Conservation (phyloP, 768 basidiomycete genomes). For the Inosperma sp. region DNA sequence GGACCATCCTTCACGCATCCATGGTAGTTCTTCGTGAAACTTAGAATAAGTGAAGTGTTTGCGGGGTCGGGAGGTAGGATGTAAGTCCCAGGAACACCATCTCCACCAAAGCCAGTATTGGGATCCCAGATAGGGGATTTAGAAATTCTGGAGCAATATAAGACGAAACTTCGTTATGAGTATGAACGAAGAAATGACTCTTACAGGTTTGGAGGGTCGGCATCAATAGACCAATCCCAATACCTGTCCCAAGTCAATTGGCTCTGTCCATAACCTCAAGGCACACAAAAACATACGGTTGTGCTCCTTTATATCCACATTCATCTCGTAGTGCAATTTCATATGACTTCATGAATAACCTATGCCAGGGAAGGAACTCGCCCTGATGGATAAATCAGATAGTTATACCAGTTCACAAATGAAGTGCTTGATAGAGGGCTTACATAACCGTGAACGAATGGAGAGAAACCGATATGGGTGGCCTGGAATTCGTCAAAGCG, state of each 20-base stretch:
- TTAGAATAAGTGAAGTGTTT: background rate
- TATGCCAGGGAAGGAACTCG: slow-evolving; percentile 37
- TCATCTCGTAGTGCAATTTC: slow-evolving; percentile 32
- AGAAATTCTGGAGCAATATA: slow-evolving; percentile 20
- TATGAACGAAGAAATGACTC: background rate
- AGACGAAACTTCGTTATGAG: slow-evolving; percentile 10
- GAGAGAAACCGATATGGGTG: slow-evolving; percentile 27
- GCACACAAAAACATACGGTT: slow-evolving; percentile 25
- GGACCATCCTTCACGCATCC: slow-evolving; percentile 9
- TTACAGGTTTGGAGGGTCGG: slow-evolving; percentile 21
- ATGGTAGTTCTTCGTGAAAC: slow-evolving; percentile 23
- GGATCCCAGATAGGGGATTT: slow-evolving; percentile 34
- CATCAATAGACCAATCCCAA: slow-evolving; percentile 39
- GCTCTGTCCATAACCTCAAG: background rate
- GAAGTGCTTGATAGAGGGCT: slow-evolving; percentile 6
- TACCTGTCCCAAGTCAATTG: slow-evolving; percentile 23
- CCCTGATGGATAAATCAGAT: slow-evolving; percentile 19
- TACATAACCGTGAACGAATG: slow-evolving; percentile 31
- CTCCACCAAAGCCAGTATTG: slow-evolving; percentile 34
- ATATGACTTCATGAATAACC: slow-evolving; percentile 26
- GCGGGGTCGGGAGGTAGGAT: slow-evolving; percentile 22
- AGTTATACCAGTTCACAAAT: slow-evolving; percentile 21
- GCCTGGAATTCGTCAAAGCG: slow-evolving; percentile 40
- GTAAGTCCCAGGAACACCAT: slow-evolving; percentile 27
- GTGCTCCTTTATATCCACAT: slow-evolving; percentile 32